These are phyloP conservation scores for Cotoneaster glaucophyllus DNA, from an alignment of 306 rosid species.

Conservation along the genomic window DNA sequence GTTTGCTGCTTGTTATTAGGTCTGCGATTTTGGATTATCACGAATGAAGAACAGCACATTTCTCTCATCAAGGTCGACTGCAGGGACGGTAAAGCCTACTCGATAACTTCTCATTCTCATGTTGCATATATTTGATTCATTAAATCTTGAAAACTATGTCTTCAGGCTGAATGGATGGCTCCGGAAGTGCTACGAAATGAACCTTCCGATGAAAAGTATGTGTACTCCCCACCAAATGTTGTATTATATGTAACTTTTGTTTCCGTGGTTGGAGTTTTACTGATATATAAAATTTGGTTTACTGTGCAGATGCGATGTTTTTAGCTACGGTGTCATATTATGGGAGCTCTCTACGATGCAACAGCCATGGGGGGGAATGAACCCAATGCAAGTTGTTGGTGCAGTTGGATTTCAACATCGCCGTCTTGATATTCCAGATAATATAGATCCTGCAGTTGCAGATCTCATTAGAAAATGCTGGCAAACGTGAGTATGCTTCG, in stretches of 20 bases:
- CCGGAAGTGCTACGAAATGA: conserved; percentile 98
- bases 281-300: conserved; percentile 11
- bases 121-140: not conserved
- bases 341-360: conserved; percentile 93
- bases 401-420: conserved; percentile 99
- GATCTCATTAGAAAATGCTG: conserved; percentile 78
- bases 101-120: not conserved
- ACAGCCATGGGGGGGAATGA: conserved; percentile 99
- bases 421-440: conserved; percentile 92
- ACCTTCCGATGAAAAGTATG: conserved; percentile 95
- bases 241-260: conserved; percentile 6
- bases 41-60: conserved; percentile 89
- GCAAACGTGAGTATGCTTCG: conserved; percentile 73
- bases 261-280: conserved; percentile 1
- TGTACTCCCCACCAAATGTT: not conserved
- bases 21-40: conserved; percentile 93
- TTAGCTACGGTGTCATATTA: conserved; percentile 88
- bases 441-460: conserved; percentile 67
- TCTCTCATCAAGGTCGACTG: conserved; percentile 96
- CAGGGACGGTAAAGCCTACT: conserved; percentile 76
- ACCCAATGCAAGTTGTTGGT: conserved; percentile 99
- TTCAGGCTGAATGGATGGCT: conserved; percentile 99
- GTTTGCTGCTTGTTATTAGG: conserved; percentile 40
- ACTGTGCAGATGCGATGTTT: conserved; percentile 76
- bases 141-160: conserved; percentile 7